Evolutionary conservation across 495 filamentous ascomycete species (phyloP).

Genomic region (Tetracladium marchalianum): DNA sequence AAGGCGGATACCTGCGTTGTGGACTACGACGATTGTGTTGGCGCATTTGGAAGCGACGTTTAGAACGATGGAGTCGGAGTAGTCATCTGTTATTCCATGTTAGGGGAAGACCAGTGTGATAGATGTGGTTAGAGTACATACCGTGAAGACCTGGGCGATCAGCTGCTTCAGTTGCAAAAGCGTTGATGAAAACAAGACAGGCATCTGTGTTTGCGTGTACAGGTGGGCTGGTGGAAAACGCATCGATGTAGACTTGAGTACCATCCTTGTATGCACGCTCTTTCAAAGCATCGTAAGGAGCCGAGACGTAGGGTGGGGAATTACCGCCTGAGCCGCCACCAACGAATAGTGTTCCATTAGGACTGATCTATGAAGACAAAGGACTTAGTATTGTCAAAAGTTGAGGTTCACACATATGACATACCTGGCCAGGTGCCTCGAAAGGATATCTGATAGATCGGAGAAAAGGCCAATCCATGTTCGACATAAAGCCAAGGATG

Average conservation of each 20-base stretch:
- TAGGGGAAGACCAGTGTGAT: conserved; percentile 46
- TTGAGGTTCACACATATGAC: too few relatives aligned
- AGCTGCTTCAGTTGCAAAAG: conserved; percentile 44
- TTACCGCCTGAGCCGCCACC: conserved; percentile 28
- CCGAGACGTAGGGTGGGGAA: conserved; percentile 21
- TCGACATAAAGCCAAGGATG: too few relatives aligned
- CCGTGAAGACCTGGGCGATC: conserved; percentile 32
- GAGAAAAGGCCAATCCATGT: too few relatives aligned
- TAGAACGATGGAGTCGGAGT: conserved; percentile 45
- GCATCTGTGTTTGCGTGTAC: conserved; percentile 48
- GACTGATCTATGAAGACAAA: neutral
- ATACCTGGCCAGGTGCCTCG: too few relatives aligned
- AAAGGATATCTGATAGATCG: too few relatives aligned
- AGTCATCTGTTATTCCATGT: conserved; percentile 51
- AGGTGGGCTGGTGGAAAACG: conserved; percentile 24
- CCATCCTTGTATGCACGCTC: conserved; percentile 42
- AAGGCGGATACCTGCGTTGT: conserved; percentile 48
- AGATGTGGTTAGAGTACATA: conserved; percentile 43
- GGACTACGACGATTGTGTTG: conserved; percentile 54
- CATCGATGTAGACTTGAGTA: conserved; percentile 40
- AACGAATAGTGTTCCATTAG: conserved; percentile 74
- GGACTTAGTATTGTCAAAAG: too few relatives aligned
- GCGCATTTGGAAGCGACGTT: conserved; percentile 44
- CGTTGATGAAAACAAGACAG: conserved; percentile 56
- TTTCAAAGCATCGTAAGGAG: conserved; percentile 51